Base-by-base conservation (phyloP, 129 eudicot species). In the Artemisia tridentata region DNA sequence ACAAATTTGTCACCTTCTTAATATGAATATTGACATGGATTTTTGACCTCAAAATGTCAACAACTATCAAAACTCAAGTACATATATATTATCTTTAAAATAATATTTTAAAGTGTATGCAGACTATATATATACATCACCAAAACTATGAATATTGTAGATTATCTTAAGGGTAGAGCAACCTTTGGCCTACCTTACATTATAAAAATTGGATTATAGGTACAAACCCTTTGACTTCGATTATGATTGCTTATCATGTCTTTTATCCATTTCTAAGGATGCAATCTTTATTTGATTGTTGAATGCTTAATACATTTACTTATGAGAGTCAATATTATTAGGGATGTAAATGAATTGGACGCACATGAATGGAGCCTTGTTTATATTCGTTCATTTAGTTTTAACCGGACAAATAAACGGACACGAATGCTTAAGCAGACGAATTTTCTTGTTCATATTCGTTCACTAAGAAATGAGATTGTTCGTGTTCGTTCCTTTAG, bases 141-240 rank as follows among this genome's bases (percentile, higher is more conserved):
- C 52, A 69, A 66, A 25, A 53, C 49, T 66, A 49, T 17, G 34
- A 67, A 67, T 75, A 67, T 75, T 67, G 41, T 67, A 75, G 50
- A 58, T 75, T 75, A 75, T 75, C 74, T 29, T 67, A 67, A 75
- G 13, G 68, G 68, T 67, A 66, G 50, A 55, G 67, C 73, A 65
- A 10, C 79, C 19, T 25, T 25, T 45, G 59, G 73, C 73, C 77
- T 49, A 11, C 71, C 78, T 12, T 43, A 45, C 38, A 65, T 55
- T 41, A 53, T 38, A 52, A 53, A 54, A 61, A 12, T 63, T 57
- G 46, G 59, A 71, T 71, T 75, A 46, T 75, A 25, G 74, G 59
- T 57, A 55, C 79, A 45, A 47, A 50, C 62, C 74, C 74, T 46
- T 67, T 67, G 74, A 75, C 79, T 59, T 75, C 52, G 49, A 29